Conservation (phyloP, 225 moss, liverwort and hornwort species). For the Bryum argenteum region DNA sequence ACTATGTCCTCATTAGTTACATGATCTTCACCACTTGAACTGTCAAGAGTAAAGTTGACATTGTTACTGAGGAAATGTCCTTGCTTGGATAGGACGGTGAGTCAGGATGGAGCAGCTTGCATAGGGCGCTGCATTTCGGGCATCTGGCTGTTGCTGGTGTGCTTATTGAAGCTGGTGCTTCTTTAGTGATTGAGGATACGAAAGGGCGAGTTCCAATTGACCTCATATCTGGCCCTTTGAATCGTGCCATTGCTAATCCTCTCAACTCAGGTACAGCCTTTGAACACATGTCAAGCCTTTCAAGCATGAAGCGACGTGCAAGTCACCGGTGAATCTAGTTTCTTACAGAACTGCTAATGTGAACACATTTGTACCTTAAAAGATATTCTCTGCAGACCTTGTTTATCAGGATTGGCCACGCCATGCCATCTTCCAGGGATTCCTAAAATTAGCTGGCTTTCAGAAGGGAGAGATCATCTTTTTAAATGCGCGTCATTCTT, state of each 20-base stretch:
- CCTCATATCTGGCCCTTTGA: conserved; percentile 79
- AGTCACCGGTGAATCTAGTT: conserved; percentile 13
- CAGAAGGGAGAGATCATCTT: conserved; percentile 6
- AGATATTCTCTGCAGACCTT: conserved; percentile 12
- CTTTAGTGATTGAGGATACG: conserved; percentile 79
- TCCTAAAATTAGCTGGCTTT: conserved; percentile 12
- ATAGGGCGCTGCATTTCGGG: conserved; percentile 97
- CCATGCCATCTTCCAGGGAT: neutral
- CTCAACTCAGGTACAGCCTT: conserved; percentile 64
- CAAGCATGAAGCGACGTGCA: conserved; percentile 14
- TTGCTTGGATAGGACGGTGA: conserved; percentile 77
- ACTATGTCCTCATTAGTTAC: neutral
- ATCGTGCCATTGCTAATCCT: conserved; percentile 55
- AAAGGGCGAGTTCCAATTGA: conserved; percentile 88
- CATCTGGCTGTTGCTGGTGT: conserved; percentile 93
- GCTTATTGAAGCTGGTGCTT: conserved; percentile 88
- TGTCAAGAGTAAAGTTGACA: neutral
- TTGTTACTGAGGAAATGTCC: conserved; percentile 20
- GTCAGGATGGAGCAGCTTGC: conserved; percentile 99
- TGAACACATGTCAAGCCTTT: conserved; percentile 9
- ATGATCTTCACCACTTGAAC: neutral
- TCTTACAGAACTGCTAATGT: conserved; percentile 10
- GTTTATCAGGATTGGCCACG: conserved; percentile 20
- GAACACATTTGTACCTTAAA: neutral
- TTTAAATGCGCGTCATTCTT: neutral